Evolutionary conservation across 805 yeast species (phyloP).

Genomic region (Saturnispora saitoi): DNA sequence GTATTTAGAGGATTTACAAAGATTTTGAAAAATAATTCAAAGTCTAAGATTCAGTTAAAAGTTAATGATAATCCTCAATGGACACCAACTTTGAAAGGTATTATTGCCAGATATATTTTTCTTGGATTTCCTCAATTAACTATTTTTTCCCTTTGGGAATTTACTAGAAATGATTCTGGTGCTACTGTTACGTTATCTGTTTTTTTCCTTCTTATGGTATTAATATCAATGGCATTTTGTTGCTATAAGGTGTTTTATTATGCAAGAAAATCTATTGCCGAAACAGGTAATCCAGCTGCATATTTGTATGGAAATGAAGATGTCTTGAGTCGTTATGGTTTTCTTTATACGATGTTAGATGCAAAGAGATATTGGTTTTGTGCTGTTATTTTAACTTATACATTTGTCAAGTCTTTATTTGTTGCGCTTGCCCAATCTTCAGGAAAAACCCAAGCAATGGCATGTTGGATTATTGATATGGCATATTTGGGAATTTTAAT

Average conservation of each 20-base stretch:
- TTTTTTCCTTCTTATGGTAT: slow-evolving; percentile 53
- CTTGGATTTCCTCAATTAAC: slow-evolving; percentile 81
- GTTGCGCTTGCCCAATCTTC: slow-evolving; percentile 72
- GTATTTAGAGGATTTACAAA: slow-evolving; percentile 31
- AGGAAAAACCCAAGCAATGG: slow-evolving; percentile 76
- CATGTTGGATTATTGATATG: slow-evolving; percentile 67
- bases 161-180: slow-evolving; percentile 70
- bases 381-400: slow-evolving; percentile 49
- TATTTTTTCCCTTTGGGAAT: slow-evolving; percentile 82
- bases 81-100: slow-evolving; percentile 60
- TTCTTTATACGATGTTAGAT: slow-evolving; percentile 80
- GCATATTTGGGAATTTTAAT: slow-evolving; percentile 58
- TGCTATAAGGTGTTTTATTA: slow-evolving; percentile 52
- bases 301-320: slow-evolving; percentile 69
- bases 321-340: slow-evolving; percentile 74
- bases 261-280: slow-evolving; percentile 52
- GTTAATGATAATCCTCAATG: slow-evolving; percentile 43
- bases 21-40: not conserved
- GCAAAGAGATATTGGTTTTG: slow-evolving; percentile 84
- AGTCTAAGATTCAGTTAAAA: not conserved
- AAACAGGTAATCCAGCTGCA: slow-evolving; percentile 78
- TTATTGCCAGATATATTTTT: slow-evolving; percentile 66
- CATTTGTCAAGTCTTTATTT: slow-evolving; percentile 59
- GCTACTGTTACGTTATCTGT: slow-evolving; percentile 81
- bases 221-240: slow-evolving; percentile 57